Evolutionary conservation across 2,329 filamentous ascomycete species (phyloP).

Genomic region (Aspergillus persii): DNA sequence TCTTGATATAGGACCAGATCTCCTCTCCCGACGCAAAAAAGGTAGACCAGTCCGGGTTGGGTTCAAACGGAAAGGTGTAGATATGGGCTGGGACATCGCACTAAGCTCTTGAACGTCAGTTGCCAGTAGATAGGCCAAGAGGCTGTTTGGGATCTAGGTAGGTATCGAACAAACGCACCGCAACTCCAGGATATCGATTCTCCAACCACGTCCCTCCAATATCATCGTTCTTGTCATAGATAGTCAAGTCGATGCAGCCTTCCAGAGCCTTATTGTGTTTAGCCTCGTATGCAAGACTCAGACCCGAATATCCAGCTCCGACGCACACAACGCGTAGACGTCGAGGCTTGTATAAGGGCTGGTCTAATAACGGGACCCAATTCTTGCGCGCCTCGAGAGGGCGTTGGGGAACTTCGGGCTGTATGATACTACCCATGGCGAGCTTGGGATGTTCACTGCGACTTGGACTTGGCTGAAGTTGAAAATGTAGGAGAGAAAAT

Average conservation of each 20-base stretch:
- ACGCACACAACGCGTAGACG: background rate
- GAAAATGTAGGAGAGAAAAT: no score
- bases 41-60: conserved; percentile 42
- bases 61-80: conserved; percentile 42
- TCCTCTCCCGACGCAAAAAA: conserved; percentile 41
- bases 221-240: no score
- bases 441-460: no score
- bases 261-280: background rate
- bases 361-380: background rate
- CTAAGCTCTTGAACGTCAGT: no score
- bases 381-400: background rate
- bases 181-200: background rate
- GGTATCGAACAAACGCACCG: background rate
- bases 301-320: background rate
- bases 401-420: no score
- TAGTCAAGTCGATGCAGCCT: background rate
- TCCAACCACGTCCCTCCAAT: no score
- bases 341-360: background rate
- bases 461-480: no score
- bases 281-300: background rate
- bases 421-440: no score
- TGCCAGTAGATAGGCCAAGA: no score
- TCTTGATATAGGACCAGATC: conserved; percentile 44
- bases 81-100: conserved; percentile 19
- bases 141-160: no score